Percentiles rank a stretch among this genome's conserved stretches.
These are phyloP conservation scores for Blepharisma japonicum DNA, from an alignment of 73 alveolate genomes.

Conservation along the genomic window DNA sequence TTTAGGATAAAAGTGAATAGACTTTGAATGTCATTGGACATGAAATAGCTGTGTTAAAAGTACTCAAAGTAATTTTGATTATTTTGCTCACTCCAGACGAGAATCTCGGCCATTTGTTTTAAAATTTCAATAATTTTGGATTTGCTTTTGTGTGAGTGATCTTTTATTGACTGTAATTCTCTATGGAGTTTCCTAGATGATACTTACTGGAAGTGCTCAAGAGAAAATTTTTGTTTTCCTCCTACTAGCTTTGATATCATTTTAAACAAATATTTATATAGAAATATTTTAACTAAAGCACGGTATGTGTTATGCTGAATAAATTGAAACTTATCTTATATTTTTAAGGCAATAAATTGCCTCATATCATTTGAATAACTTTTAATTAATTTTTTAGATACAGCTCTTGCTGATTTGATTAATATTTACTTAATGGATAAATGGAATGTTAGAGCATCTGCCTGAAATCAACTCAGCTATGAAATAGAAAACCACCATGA, in stretches of 20 bases:
- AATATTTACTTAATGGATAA: constrained; percentile 9
- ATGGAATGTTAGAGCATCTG: constrained; percentile 11
- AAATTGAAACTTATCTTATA: no score
- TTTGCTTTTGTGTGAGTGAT: neutral
- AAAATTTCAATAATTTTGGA: neutral
- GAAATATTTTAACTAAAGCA: no score
- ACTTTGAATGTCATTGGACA: neutral
- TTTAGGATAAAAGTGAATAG: neutral
- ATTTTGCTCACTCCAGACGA: constrained; percentile 24
- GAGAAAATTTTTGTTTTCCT: no score
- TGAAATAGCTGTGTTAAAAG: neutral
- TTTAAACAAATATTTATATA: no score
- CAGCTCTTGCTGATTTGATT: neutral
- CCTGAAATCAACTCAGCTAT: neutral
- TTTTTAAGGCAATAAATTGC: no score
- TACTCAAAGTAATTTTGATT: neutral
- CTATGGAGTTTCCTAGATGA: neutral
- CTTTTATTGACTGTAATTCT: neutral
- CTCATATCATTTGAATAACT: no score
- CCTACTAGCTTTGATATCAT: no score
- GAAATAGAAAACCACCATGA: neutral
- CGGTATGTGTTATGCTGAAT: no score
- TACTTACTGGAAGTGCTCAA: constrained; percentile 2
- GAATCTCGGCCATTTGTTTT: constrained; percentile 1
- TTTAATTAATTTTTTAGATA: no score